Base-by-base conservation (phyloP, 2,329 filamentous ascomycete species). In the Colletotrichum agaves region DNA sequence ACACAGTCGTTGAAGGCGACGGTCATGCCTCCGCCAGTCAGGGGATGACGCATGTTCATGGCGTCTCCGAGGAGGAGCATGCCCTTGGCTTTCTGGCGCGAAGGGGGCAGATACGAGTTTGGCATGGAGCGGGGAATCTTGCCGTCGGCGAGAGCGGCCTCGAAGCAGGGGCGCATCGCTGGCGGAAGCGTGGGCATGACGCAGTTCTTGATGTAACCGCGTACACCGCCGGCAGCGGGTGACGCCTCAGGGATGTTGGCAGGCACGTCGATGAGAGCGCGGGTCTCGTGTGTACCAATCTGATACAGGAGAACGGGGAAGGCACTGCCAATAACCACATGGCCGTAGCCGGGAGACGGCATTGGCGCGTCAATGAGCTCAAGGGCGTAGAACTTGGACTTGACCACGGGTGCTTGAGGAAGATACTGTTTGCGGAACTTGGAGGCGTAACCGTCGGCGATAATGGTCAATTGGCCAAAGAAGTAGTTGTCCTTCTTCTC, bases 31-130 rank as follows among this genome's bases (percentile, higher is more conserved):
- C 96, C 96, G 60, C 96, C 96, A 0, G 96, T 99, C 12, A 99
- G 86, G 2, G 96, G 96, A 80, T 99, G 96, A n/a, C 96, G 92
- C 96, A 99, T 99, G 83, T 99, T 99, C 86, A 97, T 91, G 13
- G 96, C 95, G 77, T 99, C 96, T 67, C 96, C 96, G 8, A 98
- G 86, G 39, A 99, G 83, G 55, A 97, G 85, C 68, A 97, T 87
- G 75, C 92, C 91, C 50, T 79, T 79, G 50, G 58, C 55, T 3
- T 74, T 74, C 68, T 91, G 92, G 49, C 80, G 81, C 0, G 89
- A 87, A 0, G 96, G 89, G 5, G 96, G 94, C 2, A 99, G 88
- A 85, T 92, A 99, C 69, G 91, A 95, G 81, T 98, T 99, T 59
- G 96, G 96, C 96, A 99, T 99, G 73, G 89, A 93, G 70, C 80